phyloP scores from a whole-genome alignment of 768 basidiomycete species.

The Cystobasidiopsis lactophilus region DNA sequence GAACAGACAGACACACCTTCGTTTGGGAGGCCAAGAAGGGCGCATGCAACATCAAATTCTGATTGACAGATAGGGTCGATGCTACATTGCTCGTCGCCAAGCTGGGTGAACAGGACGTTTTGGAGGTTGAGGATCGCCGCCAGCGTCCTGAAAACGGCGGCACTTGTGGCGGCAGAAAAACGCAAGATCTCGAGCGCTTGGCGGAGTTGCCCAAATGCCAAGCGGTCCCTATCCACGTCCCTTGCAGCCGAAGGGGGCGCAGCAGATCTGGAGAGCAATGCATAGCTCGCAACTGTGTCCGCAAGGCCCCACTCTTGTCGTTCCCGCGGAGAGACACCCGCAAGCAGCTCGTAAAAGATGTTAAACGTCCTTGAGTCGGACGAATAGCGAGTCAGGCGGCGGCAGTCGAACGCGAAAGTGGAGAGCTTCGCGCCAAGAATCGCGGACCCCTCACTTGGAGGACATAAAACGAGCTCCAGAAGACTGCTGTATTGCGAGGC shows the following conservation, averaged over 20 bases:
- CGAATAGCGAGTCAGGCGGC: slow-evolving; percentile 63
- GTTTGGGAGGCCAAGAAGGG: too few species aligned
- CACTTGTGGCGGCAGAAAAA: slow-evolving; percentile 72
- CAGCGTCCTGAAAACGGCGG: slow-evolving; percentile 79
- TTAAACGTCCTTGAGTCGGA: slow-evolving; percentile 84
- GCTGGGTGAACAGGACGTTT: slow-evolving; percentile 52
- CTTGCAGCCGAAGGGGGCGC: background rate
- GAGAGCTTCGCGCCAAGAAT: slow-evolving; percentile 80
- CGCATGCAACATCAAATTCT: too few species aligned
- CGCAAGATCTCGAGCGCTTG: slow-evolving; percentile 77
- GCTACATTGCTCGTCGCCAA: too few species aligned
- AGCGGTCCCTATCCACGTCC: slow-evolving; percentile 16
- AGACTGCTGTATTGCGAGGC: too few species aligned
- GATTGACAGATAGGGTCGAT: too few species aligned
- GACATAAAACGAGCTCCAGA: too few species aligned
- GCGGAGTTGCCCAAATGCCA: slow-evolving; percentile 82
- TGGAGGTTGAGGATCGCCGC: slow-evolving; percentile 89
- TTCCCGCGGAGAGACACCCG: slow-evolving; percentile 70
- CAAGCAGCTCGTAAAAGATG: slow-evolving; percentile 89
- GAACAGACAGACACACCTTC: too few species aligned
- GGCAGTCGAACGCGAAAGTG: slow-evolving; percentile 85
- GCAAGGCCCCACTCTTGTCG: slow-evolving; percentile 63
- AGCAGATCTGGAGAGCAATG: slow-evolving; percentile 19
- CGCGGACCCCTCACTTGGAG: too few species aligned
- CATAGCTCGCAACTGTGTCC: slow-evolving; percentile 52